Percentiles rank a stretch among this genome's conserved stretches.
phyloP scores from a whole-genome alignment of 1,284 basidiomycete species.

The Phlebopus sp. region DNA sequence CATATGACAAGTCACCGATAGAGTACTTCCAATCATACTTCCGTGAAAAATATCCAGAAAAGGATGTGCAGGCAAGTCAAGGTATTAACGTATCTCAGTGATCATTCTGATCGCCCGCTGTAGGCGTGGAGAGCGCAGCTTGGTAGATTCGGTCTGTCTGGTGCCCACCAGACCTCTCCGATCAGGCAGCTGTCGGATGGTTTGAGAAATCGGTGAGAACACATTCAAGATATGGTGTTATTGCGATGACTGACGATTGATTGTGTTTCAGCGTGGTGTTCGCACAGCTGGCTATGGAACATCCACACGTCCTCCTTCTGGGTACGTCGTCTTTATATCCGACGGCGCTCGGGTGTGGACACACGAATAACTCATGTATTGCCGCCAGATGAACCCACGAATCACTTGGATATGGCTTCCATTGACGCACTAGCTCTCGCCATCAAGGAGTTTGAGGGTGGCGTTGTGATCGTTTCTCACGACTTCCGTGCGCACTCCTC shows the following conservation, averaged over 20 bases:
- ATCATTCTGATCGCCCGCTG: slow-evolving; percentile 8
- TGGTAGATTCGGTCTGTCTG: slow-evolving; percentile 94
- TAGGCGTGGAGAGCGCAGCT: slow-evolving; percentile 94
- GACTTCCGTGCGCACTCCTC: slow-evolving; percentile 75
- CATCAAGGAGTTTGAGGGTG: slow-evolving; percentile 97
- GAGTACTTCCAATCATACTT: slow-evolving; percentile 92
- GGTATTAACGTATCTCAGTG: slow-evolving; percentile 9
- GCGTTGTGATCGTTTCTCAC: slow-evolving; percentile 97
- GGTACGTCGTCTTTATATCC: slow-evolving; percentile 41
- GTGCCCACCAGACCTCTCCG: slow-evolving; percentile 89
- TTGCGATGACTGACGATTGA: slow-evolving; percentile 14
- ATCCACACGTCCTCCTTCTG: slow-evolving; percentile 86
- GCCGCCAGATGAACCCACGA: slow-evolving; percentile 77
- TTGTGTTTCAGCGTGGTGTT: slow-evolving; percentile 72
- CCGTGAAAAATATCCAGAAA: slow-evolving; percentile 87
- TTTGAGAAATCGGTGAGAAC: slow-evolving; percentile 79
- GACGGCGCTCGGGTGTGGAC: slow-evolving; percentile 7
- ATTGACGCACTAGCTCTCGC: slow-evolving; percentile 94
- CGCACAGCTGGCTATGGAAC: slow-evolving; percentile 91
- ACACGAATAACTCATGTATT: slow-evolving; percentile 5
- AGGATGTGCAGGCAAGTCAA: slow-evolving; percentile 65
- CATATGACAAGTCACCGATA: slow-evolving; percentile 89
- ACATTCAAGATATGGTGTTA: slow-evolving; percentile 17
- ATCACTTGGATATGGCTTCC: slow-evolving; percentile 92
- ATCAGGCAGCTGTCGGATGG: slow-evolving; percentile 97